A percentile compares a stretch with the other conserved stretches of the same genome.
Evolutionary conservation across 345 rosid species (phyloP).

Genomic region (Mallotus nudiflorus): DNA sequence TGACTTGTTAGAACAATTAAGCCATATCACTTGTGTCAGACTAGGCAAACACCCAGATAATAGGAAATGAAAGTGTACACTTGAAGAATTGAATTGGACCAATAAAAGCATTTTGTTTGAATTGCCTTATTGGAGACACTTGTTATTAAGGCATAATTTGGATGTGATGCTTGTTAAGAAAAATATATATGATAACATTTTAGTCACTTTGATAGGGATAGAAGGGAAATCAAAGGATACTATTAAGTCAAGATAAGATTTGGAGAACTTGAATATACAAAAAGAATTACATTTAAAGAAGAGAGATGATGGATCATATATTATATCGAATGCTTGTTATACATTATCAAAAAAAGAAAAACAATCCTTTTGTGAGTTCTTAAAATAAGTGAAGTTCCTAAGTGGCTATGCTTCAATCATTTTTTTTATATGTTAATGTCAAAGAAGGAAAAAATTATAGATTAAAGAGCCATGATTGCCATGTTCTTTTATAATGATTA

Average conservation of each 20-base stretch:
- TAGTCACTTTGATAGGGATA: background rate
- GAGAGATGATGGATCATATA: no score
- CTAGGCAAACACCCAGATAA: no score
- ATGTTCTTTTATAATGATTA: background rate
- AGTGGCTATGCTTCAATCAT: background rate
- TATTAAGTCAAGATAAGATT: no score
- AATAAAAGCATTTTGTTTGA: constrained; percentile 2
- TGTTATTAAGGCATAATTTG: no score
- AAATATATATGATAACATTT: background rate
- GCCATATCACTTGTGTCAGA: background rate
- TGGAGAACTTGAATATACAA: no score
- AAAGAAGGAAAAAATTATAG: background rate
- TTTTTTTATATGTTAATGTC: background rate
- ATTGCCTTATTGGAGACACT: no score
- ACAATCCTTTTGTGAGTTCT: background rate
- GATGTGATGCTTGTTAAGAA: background rate
- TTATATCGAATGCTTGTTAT: no score
- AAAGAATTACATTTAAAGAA: no score
- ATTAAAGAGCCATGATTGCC: no score
- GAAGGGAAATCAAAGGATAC: background rate
- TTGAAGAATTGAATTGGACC: background rate
- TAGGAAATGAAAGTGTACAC: background rate
- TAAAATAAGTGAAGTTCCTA: background rate
- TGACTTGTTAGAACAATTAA: background rate
- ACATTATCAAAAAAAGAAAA: no score